Percentiles rank a stretch among this genome's conserved stretches.
phyloP scores from a whole-genome alignment of 1,139 yeast genomes.

The Yamadazyma diospyri region DNA sequence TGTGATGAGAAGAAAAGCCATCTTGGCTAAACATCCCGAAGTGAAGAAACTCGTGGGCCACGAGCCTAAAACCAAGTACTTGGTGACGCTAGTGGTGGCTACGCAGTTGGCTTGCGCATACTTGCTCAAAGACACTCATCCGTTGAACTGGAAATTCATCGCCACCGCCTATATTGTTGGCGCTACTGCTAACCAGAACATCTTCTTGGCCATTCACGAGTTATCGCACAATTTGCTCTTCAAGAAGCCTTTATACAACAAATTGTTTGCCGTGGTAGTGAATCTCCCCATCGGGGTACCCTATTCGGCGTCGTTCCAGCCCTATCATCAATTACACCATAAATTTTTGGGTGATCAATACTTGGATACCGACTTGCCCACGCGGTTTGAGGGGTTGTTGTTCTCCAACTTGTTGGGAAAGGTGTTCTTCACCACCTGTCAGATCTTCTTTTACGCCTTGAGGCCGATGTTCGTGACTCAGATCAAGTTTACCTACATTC shows the following conservation, averaged over 20 bases:
- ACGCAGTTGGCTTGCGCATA: conserved; percentile 65
- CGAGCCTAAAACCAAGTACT: conserved; percentile 82
- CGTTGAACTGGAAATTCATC: conserved; percentile 55
- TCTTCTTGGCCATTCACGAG: conserved; percentile 86
- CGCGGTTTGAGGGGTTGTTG: conserved; percentile 67
- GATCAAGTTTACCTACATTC: conserved; percentile 71
- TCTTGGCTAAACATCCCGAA: conserved; percentile 73
- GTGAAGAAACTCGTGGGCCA: conserved; percentile 79
- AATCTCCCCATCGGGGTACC: conserved; percentile 90
- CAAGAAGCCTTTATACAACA: conserved; percentile 72
- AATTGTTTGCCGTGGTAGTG: conserved; percentile 71
- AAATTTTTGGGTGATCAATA: conserved; percentile 85
- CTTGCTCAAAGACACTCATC: conserved; percentile 51
- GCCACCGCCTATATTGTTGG: conserved; percentile 72
- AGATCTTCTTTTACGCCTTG: conserved; percentile 82
- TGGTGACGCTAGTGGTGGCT: conserved; percentile 59
- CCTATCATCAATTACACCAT: conserved; percentile 89
- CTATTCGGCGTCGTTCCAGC: conserved; percentile 85
- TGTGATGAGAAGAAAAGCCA: conserved; percentile 65
- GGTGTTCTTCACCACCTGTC: conserved; percentile 87
- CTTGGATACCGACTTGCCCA: conserved; percentile 86
- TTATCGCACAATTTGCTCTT: conserved; percentile 83
- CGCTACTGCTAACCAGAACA: conserved; percentile 80
- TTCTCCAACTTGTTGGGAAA: conserved; percentile 80
- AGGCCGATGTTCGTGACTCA: conserved; percentile 85